Conservation (phyloP, 768 basidiomycete genomes). For the Paxillus involutus region DNA sequence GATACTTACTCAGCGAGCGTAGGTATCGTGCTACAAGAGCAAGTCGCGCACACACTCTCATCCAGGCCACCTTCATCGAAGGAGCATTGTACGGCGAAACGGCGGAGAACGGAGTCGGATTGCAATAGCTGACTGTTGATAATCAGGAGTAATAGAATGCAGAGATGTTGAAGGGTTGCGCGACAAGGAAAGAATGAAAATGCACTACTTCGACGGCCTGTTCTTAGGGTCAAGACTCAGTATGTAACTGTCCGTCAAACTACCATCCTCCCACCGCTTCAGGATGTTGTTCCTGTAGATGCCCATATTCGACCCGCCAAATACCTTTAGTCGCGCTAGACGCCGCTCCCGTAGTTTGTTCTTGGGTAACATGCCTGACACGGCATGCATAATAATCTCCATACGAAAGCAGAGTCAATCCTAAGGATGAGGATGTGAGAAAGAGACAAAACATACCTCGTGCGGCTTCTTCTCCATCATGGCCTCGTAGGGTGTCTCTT, state of each 20-base stretch:
- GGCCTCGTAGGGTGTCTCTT: conserved; percentile 81
- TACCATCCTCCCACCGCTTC: conserved; percentile 83
- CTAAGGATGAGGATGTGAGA: background rate
- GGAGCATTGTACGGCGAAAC: conserved; percentile 5
- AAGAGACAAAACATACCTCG: conserved; percentile 55
- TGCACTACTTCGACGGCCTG: conserved; percentile 14
- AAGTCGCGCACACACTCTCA: conserved; percentile 41
- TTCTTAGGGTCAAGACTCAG: conserved; percentile 25
- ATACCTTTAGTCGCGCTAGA: conserved; percentile 86
- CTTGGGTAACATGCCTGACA: conserved; percentile 98
- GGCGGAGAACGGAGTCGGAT: conserved; percentile 5
- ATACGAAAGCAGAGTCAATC: background rate
- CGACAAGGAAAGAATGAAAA: background rate
- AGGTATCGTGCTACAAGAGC: conserved; percentile 74
- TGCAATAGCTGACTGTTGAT: background rate
- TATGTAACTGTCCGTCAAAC: conserved; percentile 45
- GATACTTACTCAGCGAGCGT: background rate
- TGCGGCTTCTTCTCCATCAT: conserved; percentile 89
- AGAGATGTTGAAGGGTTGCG: conserved; percentile 2
- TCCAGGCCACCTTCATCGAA: background rate
- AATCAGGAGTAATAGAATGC: conserved; percentile 1
- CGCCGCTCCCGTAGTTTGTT: conserved; percentile 92
- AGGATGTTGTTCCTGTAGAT: conserved; percentile 75
- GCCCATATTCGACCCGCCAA: conserved; percentile 76
- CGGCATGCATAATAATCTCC: conserved; percentile 93